Percentiles rank a stretch among this genome's conserved stretches.
phyloP scores from a whole-genome alignment of 352 stramenopile genomes.

The Globisporangium apiculatum region DNA sequence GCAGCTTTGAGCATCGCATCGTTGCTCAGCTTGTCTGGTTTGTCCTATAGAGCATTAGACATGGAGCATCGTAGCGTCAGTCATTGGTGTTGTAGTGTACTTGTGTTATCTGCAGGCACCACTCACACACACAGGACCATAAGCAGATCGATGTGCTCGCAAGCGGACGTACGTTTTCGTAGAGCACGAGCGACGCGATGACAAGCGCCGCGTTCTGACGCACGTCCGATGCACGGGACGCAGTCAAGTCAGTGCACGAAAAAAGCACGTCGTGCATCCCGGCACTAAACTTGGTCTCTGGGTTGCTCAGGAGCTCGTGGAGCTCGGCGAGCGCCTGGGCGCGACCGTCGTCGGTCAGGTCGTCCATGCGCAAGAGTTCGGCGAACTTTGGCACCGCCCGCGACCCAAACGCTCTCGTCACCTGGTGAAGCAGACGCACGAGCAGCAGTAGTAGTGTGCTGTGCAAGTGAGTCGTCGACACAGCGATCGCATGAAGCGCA shows the following conservation, averaged over 20 bases:
- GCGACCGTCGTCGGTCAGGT: conserved; percentile 46
- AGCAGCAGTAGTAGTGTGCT: neutral
- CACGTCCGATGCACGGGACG: conserved; percentile 30
- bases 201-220: conserved; percentile 35
- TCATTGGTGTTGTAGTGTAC: conserved; percentile 29
- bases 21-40: conserved; percentile 16
- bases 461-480: neutral
- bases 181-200: conserved; percentile 48
- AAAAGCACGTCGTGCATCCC: conserved; percentile 45
- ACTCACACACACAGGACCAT: too few relatives aligned
- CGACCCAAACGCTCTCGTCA: conserved; percentile 46
- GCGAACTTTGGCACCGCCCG: conserved; percentile 51
- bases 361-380: conserved; percentile 45
- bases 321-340: conserved; percentile 39
- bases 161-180: conserved; percentile 28
- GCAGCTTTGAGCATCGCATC: conserved; percentile 47
- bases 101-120: too few relatives aligned
- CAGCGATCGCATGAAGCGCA: neutral
- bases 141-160: too few relatives aligned
- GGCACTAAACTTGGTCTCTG: conserved; percentile 48
- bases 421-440: conserved; percentile 15
- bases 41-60: too few relatives aligned
- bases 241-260: conserved; percentile 38
- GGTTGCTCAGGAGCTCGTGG: conserved; percentile 47
- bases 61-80: too few relatives aligned